phyloP scores from a whole-genome alignment of 306 rosid species.

The Vachellia pachyceras region DNA sequence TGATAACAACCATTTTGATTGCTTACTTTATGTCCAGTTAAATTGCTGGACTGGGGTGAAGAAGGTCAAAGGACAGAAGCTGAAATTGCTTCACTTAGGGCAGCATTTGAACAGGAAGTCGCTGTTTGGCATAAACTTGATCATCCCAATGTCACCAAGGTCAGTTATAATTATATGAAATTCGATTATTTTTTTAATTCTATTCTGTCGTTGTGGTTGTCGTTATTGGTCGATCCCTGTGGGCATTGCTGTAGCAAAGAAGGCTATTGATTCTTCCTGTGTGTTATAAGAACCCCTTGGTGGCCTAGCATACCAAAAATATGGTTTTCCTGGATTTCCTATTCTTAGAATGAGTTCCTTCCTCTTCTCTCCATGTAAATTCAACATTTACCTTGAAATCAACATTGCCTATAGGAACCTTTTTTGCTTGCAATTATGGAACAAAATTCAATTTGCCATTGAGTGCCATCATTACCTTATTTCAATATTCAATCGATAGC shows the following conservation, averaged over 20 bases:
- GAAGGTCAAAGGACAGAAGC: constrained; percentile 96
- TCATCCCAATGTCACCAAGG: constrained; percentile 98
- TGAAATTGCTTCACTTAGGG: constrained; percentile 84
- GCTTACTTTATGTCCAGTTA: constrained; percentile 60
- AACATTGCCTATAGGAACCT: not conserved
- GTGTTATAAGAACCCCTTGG: constrained; percentile 3
- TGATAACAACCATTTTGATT: constrained; percentile 34
- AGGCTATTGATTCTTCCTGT: not conserved
- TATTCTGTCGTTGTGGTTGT: not conserved
- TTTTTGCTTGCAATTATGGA: constrained; percentile 22
- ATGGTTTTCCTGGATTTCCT: not conserved
- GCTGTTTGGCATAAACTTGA: constrained; percentile 99
- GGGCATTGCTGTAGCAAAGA: constrained; percentile 14
- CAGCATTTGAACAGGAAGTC: constrained; percentile 95
- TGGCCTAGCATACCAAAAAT: not conserved
- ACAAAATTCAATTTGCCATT: not conserved
- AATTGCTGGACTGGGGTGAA: constrained; percentile 98
- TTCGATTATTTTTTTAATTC: constrained; percentile 15
- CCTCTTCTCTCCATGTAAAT: not conserved
- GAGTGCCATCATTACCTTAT: not conserved
- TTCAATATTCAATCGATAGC: not conserved
- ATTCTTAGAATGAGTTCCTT: not conserved
- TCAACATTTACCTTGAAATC: constrained; percentile 6
- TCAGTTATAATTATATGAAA: constrained; percentile 34
- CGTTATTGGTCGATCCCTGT: constrained; percentile 22